phyloP scores from a whole-genome alignment of 2,329 filamentous ascomycete species.

The Triangularia setosa region DNA sequence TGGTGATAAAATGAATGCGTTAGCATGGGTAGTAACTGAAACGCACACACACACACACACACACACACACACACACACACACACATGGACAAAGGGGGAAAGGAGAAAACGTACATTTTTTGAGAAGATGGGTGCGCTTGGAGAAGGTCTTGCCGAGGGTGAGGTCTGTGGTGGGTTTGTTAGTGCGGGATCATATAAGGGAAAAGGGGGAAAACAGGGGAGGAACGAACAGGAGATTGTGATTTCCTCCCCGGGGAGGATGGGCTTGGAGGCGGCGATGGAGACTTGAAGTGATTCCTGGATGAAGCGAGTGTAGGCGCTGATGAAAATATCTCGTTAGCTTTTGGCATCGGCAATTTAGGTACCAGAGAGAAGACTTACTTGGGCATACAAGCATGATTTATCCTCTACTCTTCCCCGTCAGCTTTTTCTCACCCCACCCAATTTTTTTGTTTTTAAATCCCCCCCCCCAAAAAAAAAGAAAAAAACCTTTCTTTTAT shows the following conservation, averaged over 20 bases:
- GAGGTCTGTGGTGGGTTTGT: constrained; percentile 27
- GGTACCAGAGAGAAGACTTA: constrained; percentile 20
- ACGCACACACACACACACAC: no score
- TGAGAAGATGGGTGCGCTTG: constrained; percentile 28
- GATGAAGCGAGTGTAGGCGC: constrained; percentile 32
- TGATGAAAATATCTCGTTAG: constrained; percentile 6
- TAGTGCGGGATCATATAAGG: neutral
- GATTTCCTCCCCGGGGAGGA: constrained; percentile 28
- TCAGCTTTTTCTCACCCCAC: constrained; percentile 5
- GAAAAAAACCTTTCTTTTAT: no score
- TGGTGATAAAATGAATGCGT: no score
- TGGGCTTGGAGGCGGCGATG: constrained; percentile 23
- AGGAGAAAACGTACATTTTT: no score
- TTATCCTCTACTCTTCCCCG: constrained; percentile 25
- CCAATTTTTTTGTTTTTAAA: neutral
- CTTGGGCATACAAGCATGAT: constrained; percentile 36
- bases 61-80: no score
- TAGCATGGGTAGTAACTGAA: no score
- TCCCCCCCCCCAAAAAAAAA: neutral
- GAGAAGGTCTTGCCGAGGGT: constrained; percentile 28
- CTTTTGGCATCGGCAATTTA: neutral
- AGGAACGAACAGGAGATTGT: constrained; percentile 25
- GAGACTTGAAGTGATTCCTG: constrained; percentile 23
- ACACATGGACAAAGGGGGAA: no score
- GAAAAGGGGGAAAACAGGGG: neutral